Evolutionary conservation across 2,329 filamentous ascomycete species (phyloP).

Genomic region (Waltergamsia citrina): DNA sequence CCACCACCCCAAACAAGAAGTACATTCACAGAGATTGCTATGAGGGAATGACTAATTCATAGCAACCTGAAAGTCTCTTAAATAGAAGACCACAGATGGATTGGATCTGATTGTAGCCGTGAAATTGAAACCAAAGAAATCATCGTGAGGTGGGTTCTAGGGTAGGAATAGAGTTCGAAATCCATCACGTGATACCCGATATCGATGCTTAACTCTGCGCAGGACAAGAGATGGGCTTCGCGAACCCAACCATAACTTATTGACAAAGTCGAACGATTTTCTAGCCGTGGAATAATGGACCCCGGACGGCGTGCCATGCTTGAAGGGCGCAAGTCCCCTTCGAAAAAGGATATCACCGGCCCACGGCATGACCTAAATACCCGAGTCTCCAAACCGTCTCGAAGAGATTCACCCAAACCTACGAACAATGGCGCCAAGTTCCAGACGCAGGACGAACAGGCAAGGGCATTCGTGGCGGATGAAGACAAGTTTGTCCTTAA

Average conservation of each 20-base stretch:
- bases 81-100: too few species aligned
- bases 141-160: too few species aligned
- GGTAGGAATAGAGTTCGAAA: background rate
- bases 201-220: too few species aligned
- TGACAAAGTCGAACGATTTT: background rate
- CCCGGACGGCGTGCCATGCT: slow-evolving; percentile 47
- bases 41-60: too few species aligned
- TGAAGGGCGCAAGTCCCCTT: slow-evolving; percentile 29
- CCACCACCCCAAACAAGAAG: too few species aligned
- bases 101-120: too few species aligned
- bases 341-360: slow-evolving; percentile 39
- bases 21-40: too few species aligned
- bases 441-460: slow-evolving; percentile 68
- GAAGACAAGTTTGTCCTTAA: slow-evolving; percentile 94
- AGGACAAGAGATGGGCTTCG: too few species aligned
- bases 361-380: slow-evolving; percentile 45
- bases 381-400: slow-evolving; percentile 44
- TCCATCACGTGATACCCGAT: too few species aligned
- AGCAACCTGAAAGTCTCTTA: too few species aligned
- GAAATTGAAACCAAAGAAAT: too few species aligned
- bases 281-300: slow-evolving; percentile 31
- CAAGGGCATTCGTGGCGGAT: slow-evolving; percentile 77
- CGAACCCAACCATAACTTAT: background rate
- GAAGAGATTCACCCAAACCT: slow-evolving; percentile 16
- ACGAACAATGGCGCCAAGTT: slow-evolving; percentile 23